A percentile compares a stretch with the other conserved stretches of the same genome.
phyloP scores from a whole-genome alignment of 2,329 filamentous ascomycete genomes.

The Sarocladium oryzae region DNA sequence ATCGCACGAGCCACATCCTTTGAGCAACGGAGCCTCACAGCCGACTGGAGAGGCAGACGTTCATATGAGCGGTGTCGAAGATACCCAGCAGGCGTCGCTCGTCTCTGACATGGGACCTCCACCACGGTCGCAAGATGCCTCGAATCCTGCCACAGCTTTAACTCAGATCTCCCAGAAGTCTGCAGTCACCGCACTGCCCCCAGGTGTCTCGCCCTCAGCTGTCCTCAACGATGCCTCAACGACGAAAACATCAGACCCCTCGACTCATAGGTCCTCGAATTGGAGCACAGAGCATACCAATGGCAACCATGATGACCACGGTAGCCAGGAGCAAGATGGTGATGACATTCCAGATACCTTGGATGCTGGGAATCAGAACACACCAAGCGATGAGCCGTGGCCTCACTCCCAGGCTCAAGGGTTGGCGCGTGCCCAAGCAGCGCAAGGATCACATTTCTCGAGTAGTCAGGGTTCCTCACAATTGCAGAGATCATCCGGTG shows the following conservation, averaged over 20 bases:
- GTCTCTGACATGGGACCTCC: slow-evolving; percentile 44
- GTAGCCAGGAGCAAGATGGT: slow-evolving; percentile 24
- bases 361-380: slow-evolving; percentile 36
- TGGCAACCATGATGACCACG: slow-evolving; percentile 47
- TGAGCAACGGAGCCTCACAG: slow-evolving; percentile 52
- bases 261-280: slow-evolving; percentile 54
- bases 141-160: slow-evolving; percentile 37
- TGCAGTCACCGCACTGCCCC: slow-evolving; percentile 49
- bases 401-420: slow-evolving; percentile 51
- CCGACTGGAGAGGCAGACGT: slow-evolving; percentile 46
- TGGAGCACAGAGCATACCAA: slow-evolving; percentile 70
- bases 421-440: slow-evolving; percentile 22
- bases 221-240: slow-evolving; percentile 81
- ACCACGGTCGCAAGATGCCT: slow-evolving; percentile 29
- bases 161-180: slow-evolving; percentile 61
- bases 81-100: slow-evolving; percentile 40
- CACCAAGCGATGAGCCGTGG: slow-evolving; percentile 49
- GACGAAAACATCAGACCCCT: slow-evolving; percentile 79
- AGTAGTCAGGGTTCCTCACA: slow-evolving; percentile 35
- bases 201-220: slow-evolving; percentile 51
- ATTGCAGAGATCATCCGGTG: slow-evolving; percentile 17
- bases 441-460: slow-evolving; percentile 24
- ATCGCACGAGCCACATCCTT: slow-evolving; percentile 26
- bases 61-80: slow-evolving; percentile 52
- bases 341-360: slow-evolving; percentile 50